Evolutionary conservation across 116 monocot genomes (phyloP), one percentile per base, ranked within the genome.

Genomic region (Trichopus zeylanicus): DNA sequence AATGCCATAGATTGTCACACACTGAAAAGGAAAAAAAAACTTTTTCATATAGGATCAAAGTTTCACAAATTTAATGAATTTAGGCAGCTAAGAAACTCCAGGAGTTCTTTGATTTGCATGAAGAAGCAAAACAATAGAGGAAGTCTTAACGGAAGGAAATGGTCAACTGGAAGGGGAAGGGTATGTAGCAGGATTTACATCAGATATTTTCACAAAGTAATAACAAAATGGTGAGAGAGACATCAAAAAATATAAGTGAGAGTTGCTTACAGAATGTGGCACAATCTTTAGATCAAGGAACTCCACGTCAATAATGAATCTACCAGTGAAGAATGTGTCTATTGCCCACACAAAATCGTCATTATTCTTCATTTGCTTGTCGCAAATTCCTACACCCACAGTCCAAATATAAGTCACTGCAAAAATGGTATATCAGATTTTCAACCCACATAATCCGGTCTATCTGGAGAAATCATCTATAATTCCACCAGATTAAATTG

Each of bases 321-420:
- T 90, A 5, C 95, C 95, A 20, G 70, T 61, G 29, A 89, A 62
- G 10, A 67, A 48, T 24, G 71, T 67, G 23, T 95, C 87, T 34
- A 95, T 61, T 6, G 87, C 79, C 95, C 95, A 95, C 6, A 86
- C 74, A 64, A 95, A 95, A 48, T 90, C 90, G 24, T 89, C 87
- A 66, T 68, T 83, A 71, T 53, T 90, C 77, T 88, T 93, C 24
- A 95, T 48, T 70, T 69, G 86, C 64, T 77, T 95, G 70, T 95
- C 90, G 54, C 73, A 72, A 63, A 90, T 73, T 38, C 73, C 95
- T 95, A 69, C 67, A 73, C 3, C 68, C 25, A 23, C 13, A 69
- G 29, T 21, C 33, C 12, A 51, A 6, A 19, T 11, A 35, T 10
- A n/a, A 54, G 3, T 12, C 15, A 15, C 15, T 27, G 12, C 2